Evolutionary conservation across 345 rosid genomes (phyloP).

Genomic region (Streptanthus diversifolius): DNA sequence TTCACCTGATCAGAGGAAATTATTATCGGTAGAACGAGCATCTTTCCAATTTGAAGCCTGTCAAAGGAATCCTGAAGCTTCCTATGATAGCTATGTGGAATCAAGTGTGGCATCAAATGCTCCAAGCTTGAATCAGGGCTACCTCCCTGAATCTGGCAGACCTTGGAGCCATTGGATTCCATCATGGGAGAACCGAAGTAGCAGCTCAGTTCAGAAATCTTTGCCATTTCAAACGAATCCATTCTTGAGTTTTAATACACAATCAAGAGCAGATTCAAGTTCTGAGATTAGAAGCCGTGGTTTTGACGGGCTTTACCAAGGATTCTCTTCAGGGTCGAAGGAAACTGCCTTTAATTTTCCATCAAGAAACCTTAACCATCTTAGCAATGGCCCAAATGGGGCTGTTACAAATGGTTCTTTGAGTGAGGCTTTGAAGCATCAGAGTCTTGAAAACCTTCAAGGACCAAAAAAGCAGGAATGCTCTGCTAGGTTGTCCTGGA

Average conservation of each 20-base stretch:
- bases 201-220: constrained; percentile 54
- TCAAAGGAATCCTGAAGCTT: constrained; percentile 42
- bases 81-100: constrained; percentile 42
- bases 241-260: constrained; percentile 40
- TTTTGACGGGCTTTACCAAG: constrained; percentile 50
- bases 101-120: constrained; percentile 47
- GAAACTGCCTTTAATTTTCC: constrained; percentile 25
- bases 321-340: constrained; percentile 52
- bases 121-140: constrained; percentile 38
- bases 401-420: constrained; percentile 41
- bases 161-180: constrained; percentile 54
- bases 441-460: constrained; percentile 39
- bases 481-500: constrained; percentile 58
- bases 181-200: constrained; percentile 51
- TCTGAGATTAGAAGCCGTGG: constrained; percentile 44
- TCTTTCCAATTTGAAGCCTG: constrained; percentile 38
- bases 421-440: constrained; percentile 32
- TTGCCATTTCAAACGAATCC: constrained; percentile 49
- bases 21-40: constrained; percentile 38
- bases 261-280: constrained; percentile 43
- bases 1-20: constrained; percentile 48
- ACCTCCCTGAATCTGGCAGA: constrained; percentile 45
- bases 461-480: constrained; percentile 46
- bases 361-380: constrained; percentile 19
- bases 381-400: constrained; percentile 1